Evolutionary conservation across 2,329 filamentous ascomycete species (phyloP), one percentile per base, ranked within the genome.

Genomic region (Aureobasidium sp.): DNA sequence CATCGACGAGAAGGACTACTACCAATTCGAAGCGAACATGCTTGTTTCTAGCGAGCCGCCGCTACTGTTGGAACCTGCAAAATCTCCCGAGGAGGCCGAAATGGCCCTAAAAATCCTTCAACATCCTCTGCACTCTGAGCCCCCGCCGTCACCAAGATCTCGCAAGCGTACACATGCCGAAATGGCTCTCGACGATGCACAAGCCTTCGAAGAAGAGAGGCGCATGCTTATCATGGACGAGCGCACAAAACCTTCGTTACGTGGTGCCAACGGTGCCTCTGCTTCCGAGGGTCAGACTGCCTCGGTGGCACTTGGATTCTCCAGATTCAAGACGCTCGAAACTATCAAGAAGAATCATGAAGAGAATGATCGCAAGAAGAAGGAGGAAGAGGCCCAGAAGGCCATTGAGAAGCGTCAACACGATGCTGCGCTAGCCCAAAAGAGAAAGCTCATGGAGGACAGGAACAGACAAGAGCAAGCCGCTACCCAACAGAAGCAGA

Each of bases 181-280:
- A 72, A 85, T 97, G 78, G 94, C 91, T 9, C 93, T 93, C 8
- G 94, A 99, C 70, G 92, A 99, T 75, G 93, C 94, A 1, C 82
- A 91, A 63, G 91, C 91, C 0, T 93, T 92, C 27, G 90, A 91
- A 63, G 86, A 91, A 66, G 92, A 99, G 74, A 85, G 91, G 50
- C 95, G 91, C 67, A 94, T 99, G 91, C 86, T 97, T 55, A 87
- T 90, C 27, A 85, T 92, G 75, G 94, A 99, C 69, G 93, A 97
- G 68, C 84, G 91, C 6, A 81, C 91, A 63, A 82, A 85, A 13
- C 80, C 87, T 1, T 82, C 79, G 44, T 79, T 79, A 14, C 80
- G 82, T 4, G 79, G 81, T 25, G 73, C 73, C 44, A 82, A 81
- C 8, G 81, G 81, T 37, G 83, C 85, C 60, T 79, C 83, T n/a